A percentile compares a stretch with the other conserved stretches of the same genome.
These are phyloP conservation scores for Reticulascus tulasneorum DNA, from an alignment of 2,329 filamentous ascomycete species.

Conservation along the genomic window DNA sequence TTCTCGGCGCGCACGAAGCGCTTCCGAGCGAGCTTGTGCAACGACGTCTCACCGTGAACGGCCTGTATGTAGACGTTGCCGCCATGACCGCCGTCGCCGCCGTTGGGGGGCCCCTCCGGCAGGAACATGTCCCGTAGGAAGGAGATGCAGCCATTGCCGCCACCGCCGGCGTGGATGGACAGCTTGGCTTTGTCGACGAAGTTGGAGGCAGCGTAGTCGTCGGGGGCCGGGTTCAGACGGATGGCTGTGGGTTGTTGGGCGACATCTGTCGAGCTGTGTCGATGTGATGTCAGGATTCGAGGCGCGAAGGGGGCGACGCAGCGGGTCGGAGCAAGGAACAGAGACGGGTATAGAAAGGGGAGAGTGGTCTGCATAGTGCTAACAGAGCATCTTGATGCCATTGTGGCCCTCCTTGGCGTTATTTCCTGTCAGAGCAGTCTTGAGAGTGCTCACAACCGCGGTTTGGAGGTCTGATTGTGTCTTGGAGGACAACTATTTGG, in stretches of 20 bases:
- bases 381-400: constrained; percentile 38
- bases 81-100: constrained; percentile 87
- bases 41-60: constrained; percentile 81
- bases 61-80: constrained; percentile 95
- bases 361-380: constrained; percentile 33
- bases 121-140: constrained; percentile 91
- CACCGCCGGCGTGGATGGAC: constrained; percentile 71
- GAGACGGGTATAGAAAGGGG: constrained; percentile 48
- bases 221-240: constrained; percentile 74
- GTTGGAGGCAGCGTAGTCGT: constrained; percentile 76
- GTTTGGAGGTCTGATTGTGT: no score
- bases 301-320: constrained; percentile 19
- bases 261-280: constrained; percentile 14
- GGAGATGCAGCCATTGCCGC: constrained; percentile 90
- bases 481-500: no score
- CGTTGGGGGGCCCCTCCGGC: constrained; percentile 84
- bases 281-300: constrained; percentile 15
- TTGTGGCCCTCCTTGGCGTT: constrained; percentile 16
- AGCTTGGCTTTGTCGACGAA: constrained; percentile 86
- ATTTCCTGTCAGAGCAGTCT: not conserved
- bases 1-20: constrained; percentile 70
- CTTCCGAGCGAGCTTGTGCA: constrained; percentile 83
- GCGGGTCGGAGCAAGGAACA: constrained; percentile 28
- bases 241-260: constrained; percentile 22
- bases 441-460: no score